Evolutionary conservation across 345 rosid species (phyloP), one percentile per base, ranked within the genome.

Genomic region (Durio zibethinus): DNA sequence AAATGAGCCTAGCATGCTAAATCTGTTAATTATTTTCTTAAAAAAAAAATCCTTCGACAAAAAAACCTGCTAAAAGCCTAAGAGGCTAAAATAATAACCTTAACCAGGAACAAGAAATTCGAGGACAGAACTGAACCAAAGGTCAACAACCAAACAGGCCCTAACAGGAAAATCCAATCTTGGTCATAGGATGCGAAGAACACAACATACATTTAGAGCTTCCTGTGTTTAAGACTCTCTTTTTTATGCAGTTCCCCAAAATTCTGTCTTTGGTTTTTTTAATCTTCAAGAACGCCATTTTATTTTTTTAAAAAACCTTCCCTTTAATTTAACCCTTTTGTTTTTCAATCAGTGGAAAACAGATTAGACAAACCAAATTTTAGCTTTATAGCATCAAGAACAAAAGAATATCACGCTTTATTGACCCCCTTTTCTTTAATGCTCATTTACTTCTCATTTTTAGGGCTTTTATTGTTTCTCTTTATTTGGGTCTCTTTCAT

Each of bases 401-500:
- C 36, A 61, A 27, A 47, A 35, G 67, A 80, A 42, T 66, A 70
- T 67, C 73, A 60, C 78, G 5, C 82, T 61, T 63, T 68, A 79
- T 80, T 78, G 66, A 76, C 72, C 61, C 47, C 3, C 20, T 54
- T 74, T 69, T 78, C 40, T 75, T 60, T 38, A 66, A 66, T 66
- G 35, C 65, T 66, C 73, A 25, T 57, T 36, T 53, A 20, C 25
- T 77, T 69, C 31, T 65, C 54, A 57, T 21, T 52, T 66, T 83
- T 72, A 75, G 76, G 72, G 71, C 65, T 77, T 75, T 76, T 76
- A 53, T 65, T n/a, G 11, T 63, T 52, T 73, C 38, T 50, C 60
- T 47, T 48, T 61, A 35, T 72, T 72, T 76, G 76, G 78, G 79
- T 72, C 42, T 43, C 65, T 79, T 7, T 47, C 76, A 73, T 73